These are phyloP conservation scores for Rhodotorula diobovata DNA, from an alignment of 768 basidiomycete species.

Conservation along the genomic window DNA sequence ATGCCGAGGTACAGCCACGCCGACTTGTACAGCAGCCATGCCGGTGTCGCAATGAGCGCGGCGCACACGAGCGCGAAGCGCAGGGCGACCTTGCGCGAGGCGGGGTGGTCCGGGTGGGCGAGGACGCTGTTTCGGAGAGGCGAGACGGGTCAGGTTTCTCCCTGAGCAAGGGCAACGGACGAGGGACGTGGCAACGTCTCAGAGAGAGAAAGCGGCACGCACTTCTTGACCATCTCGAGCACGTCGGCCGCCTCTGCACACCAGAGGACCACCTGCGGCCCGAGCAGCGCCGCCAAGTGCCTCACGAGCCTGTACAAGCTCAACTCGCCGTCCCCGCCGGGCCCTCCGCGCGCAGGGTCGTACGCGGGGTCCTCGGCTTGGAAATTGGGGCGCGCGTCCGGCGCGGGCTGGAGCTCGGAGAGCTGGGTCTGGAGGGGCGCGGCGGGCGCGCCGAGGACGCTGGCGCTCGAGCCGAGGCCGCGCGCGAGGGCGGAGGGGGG, in stretches of 20 bases:
- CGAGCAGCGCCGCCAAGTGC: neutral
- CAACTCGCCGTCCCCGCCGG: neutral
- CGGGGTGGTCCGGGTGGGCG: constrained; percentile 26
- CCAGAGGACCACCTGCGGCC: constrained; percentile 11
- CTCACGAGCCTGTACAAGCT: constrained; percentile 14
- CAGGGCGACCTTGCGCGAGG: neutral
- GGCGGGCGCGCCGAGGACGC: neutral
- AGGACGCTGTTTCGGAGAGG: constrained; percentile 9
- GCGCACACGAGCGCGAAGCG: constrained; percentile 8
- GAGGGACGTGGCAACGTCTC: no score
- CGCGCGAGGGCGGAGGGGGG: neutral
- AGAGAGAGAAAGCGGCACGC: neutral
- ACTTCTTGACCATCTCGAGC: constrained; percentile 28
- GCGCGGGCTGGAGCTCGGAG: neutral
- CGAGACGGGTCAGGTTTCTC: neutral
- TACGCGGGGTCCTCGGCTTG: neutral
- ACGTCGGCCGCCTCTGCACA: constrained; percentile 3
- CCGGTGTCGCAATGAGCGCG: constrained; percentile 8
- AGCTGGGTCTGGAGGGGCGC: neutral
- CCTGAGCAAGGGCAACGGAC: neutral
- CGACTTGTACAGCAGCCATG: constrained; percentile 16
- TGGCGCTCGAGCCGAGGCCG: no score
- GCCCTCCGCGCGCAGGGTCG: neutral
- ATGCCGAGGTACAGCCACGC: neutral
- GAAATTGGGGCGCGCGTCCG: neutral